Evolutionary conservation across 192 early-diverging fungal species (phyloP), one percentile per base, ranked within the genome.

Genomic region (Rhizophagus prolifer): DNA sequence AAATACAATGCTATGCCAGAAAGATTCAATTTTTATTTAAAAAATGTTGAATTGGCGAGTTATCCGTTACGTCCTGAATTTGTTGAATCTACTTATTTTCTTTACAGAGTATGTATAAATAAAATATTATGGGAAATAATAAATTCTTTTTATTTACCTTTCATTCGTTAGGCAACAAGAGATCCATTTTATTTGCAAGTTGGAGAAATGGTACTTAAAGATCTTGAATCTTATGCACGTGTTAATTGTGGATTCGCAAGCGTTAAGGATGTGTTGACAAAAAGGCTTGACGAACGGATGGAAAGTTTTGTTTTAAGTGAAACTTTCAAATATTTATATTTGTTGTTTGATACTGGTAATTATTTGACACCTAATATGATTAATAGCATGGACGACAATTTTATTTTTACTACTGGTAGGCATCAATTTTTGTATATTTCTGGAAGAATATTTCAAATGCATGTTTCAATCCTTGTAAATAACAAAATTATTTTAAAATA

Each of bases 1-100:
- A 88, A 89, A 72, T 97, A 93, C 75, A 88, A 88, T 14, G 94
- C 92, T 0, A 77, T 98, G 16, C 97, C 97, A 0, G 97, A 98
- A 79, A 80, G 94, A 26, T 98, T 93, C 80, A 90, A 98, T 77
- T 90, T 94, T 83, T 79, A 85, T 47, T 61, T 85, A 10, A 85
- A 90, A 78, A 83, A 83, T 19, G 85, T 91, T 2, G 88, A 89
- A 61, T 89, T 96, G 7, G 72, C 80, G 8, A 86, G 85, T 46
- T 99, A 99, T 74, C 95, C 95, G 2, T 82, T 98, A 47, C 85
- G 97, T 4, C 97, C 97, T 13, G 97, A 99, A 77, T 93, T 98
- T 81, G 87, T 95, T 13, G 97, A 99, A 81, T 96, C 93, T 21
- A 97, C 93, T 13, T 99, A 97, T 77, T 91, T 95, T 82, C 79